These are phyloP conservation scores for Termitomyces heimii DNA, from an alignment of 768 basidiomycete species.

Conservation along the genomic window DNA sequence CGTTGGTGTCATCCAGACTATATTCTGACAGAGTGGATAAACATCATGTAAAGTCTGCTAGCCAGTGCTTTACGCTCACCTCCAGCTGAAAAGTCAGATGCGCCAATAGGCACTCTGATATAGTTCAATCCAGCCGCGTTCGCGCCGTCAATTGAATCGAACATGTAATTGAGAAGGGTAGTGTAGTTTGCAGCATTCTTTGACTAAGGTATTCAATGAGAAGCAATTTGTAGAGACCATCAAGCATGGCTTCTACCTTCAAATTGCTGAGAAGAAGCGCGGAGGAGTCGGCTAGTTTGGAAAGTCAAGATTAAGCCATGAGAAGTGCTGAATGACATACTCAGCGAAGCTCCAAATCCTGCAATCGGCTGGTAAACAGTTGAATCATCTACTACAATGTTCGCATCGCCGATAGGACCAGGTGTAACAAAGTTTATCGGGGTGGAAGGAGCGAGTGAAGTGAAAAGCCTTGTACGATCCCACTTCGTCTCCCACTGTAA, in stretches of 20 bases:
- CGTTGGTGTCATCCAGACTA: conserved; percentile 57
- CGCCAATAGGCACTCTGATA: conserved; percentile 64
- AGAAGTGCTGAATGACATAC: conserved; percentile 25
- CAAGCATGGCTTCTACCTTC: conserved; percentile 38
- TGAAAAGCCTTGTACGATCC: conserved; percentile 48
- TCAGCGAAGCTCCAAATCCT: conserved; percentile 64
- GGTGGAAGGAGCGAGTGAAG: conserved; percentile 35
- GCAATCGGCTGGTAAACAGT: conserved; percentile 53
- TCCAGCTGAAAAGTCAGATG: conserved; percentile 63
- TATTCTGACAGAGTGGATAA: conserved; percentile 35
- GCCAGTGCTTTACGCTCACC: conserved; percentile 22
- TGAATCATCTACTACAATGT: conserved; percentile 56
- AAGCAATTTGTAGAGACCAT: no score
- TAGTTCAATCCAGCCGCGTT: conserved; percentile 64
- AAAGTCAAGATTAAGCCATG: neutral
- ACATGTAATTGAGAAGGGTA: conserved; percentile 51
- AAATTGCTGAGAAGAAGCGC: conserved; percentile 54
- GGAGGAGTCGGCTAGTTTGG: conserved; percentile 59
- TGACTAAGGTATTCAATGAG: conserved; percentile 23
- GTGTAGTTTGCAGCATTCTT: conserved; percentile 53
- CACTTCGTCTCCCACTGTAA: conserved; percentile 55
- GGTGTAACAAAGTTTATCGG: conserved; percentile 58
- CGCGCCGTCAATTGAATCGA: conserved; percentile 54
- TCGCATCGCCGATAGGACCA: conserved; percentile 48
- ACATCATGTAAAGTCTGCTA: neutral